These are phyloP conservation scores for Eucalyptus shirleyi DNA, from an alignment of 345 rosid genomes.

Conservation along the genomic window DNA sequence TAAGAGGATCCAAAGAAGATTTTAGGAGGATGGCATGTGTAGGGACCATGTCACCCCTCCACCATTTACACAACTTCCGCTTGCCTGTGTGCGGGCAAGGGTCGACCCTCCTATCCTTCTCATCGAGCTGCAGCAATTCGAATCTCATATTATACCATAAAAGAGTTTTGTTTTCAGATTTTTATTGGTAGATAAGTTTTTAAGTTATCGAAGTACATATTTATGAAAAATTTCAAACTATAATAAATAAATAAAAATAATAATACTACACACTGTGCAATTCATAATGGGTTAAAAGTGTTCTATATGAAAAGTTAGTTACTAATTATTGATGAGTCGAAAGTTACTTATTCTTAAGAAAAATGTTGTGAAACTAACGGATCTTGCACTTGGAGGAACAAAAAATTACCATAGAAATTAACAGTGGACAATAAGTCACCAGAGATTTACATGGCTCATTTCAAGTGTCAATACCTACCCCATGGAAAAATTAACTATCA, in stretches of 20 bases:
- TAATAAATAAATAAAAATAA: neutral
- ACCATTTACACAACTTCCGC: neutral
- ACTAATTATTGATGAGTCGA: neutral
- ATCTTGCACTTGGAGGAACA: neutral
- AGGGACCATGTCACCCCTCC: neutral
- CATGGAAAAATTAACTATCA: neutral
- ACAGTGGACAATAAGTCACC: neutral
- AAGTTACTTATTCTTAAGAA: neutral
- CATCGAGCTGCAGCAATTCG: neutral
- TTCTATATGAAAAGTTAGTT: neutral
- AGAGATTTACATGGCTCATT: neutral
- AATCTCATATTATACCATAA: neutral
- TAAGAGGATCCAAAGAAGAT: neutral
- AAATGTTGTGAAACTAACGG: neutral
- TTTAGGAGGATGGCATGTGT: neutral
- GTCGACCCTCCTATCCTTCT: neutral
- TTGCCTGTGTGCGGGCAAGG: fast-evolving
- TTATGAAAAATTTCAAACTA: neutral
- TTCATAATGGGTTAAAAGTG: neutral
- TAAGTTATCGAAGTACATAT: neutral
- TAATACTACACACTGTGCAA: neutral
- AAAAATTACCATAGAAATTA: too few relatives aligned
- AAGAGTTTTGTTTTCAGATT: neutral
- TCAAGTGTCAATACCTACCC: neutral
- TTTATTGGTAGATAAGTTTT: neutral